Percentiles rank a stretch among this genome's conserved stretches.
These are phyloP conservation scores for Prunus armeniaca DNA, from an alignment of 306 rosid species.

Conservation along the genomic window DNA sequence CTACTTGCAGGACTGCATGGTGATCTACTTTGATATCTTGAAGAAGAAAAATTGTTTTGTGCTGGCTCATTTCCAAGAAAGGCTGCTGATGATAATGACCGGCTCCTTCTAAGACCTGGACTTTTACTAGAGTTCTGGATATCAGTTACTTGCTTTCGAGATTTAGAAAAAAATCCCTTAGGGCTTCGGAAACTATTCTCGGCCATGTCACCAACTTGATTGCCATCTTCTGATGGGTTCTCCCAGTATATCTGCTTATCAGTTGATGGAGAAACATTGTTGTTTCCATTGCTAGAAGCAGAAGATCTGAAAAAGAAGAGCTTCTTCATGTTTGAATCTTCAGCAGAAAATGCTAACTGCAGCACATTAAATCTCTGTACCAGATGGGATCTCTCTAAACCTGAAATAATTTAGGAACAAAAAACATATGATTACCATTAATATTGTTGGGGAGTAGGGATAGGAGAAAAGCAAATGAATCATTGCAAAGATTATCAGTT, in stretches of 20 bases:
- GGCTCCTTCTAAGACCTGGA: slow-evolving; percentile 78
- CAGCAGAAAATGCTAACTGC: slow-evolving; percentile 19
- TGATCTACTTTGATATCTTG: slow-evolving; percentile 59
- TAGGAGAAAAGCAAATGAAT: neutral
- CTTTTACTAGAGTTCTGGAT: slow-evolving; percentile 41
- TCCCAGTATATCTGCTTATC: slow-evolving; percentile 54
- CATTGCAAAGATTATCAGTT: neutral
- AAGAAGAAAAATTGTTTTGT: slow-evolving; percentile 30
- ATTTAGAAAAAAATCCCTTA: slow-evolving; percentile 48
- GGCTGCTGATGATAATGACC: slow-evolving; percentile 80
- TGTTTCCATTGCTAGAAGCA: slow-evolving; percentile 45
- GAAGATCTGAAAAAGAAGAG: slow-evolving; percentile 81
- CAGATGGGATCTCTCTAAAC: slow-evolving; percentile 24
- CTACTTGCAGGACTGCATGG: slow-evolving; percentile 55
- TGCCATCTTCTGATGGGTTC: slow-evolving; percentile 47
- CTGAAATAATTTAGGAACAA: slow-evolving; percentile 21
- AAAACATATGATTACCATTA: slow-evolving; percentile 10
- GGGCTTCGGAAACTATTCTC: slow-evolving; percentile 47
- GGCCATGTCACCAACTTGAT: slow-evolving; percentile 32
- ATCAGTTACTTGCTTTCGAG: slow-evolving; percentile 51
- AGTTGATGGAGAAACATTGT: slow-evolving; percentile 44
- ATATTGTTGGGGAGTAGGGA: slow-evolving; percentile 1
- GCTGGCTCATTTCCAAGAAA: slow-evolving; percentile 40
- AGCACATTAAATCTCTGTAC: slow-evolving; percentile 34
- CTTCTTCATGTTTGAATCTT: slow-evolving; percentile 66